Conservation (phyloP, 805 yeast species). For the Barnettozyma vustinii region DNA sequence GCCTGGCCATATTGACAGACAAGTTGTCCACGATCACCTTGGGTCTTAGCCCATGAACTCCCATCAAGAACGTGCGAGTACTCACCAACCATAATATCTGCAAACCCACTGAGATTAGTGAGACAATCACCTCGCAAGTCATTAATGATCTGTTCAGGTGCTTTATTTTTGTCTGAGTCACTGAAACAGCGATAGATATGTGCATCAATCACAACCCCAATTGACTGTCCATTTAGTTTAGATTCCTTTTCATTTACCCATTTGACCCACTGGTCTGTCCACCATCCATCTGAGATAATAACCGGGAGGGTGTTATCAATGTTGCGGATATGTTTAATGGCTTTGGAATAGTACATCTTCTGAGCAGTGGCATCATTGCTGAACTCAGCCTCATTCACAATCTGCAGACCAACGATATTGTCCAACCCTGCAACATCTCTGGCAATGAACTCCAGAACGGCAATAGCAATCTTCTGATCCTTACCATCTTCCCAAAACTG, state of each 20-base stretch:
- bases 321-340: slow-evolving; percentile 52
- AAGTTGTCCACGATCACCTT: slow-evolving; percentile 44
- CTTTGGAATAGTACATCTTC: slow-evolving; percentile 57
- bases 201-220: slow-evolving; percentile 73
- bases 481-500: slow-evolving; percentile 55
- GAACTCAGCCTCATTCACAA: slow-evolving; percentile 80
- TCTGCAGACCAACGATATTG: slow-evolving; percentile 76
- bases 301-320: slow-evolving; percentile 59
- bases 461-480: slow-evolving; percentile 40
- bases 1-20: slow-evolving; percentile 57
- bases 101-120: slow-evolving; percentile 43
- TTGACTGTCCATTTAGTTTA: slow-evolving; percentile 27
- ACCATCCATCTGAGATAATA: slow-evolving; percentile 91
- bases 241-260: slow-evolving; percentile 48
- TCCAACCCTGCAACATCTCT: slow-evolving; percentile 49
- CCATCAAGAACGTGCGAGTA: slow-evolving; percentile 84
- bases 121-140: slow-evolving; percentile 49
- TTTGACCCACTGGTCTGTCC: slow-evolving; percentile 71
- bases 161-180: slow-evolving; percentile 60
- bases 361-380: slow-evolving; percentile 48
- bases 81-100: slow-evolving; percentile 82
- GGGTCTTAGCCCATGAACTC: slow-evolving; percentile 56
- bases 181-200: slow-evolving; percentile 87
- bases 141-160: slow-evolving; percentile 56
- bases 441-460: slow-evolving; percentile 55